Conservation (phyloP, 352 stramenopile genomes). For the Blastocystis sp. region DNA sequence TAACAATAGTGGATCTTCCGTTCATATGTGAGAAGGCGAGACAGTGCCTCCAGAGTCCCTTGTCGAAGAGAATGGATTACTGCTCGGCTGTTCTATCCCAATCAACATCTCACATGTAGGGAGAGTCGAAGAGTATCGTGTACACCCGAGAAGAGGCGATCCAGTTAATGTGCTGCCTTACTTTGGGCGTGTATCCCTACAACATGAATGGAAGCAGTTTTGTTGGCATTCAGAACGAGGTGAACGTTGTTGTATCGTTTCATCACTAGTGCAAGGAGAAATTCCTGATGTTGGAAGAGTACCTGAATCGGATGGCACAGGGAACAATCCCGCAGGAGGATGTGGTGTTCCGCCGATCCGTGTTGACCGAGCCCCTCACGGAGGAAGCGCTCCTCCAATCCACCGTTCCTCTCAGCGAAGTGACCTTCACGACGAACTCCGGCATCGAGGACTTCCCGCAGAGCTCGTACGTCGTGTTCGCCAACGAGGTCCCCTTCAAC, state of each 20-base stretch:
- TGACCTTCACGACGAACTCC: background rate
- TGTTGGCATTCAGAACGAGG: background rate
- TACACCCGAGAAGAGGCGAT: conserved; percentile 10
- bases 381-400: background rate
- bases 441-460: background rate
- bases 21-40: background rate
- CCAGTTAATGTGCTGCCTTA: conserved; percentile 36
- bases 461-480: conserved; percentile 9
- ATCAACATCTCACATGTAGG: background rate
- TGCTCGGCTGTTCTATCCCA: background rate
- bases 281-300: conserved; percentile 51
- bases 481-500: background rate
- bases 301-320: conserved; percentile 33
- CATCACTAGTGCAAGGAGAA: background rate
- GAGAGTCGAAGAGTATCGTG: background rate
- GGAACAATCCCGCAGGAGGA: background rate
- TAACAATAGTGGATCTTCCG: conserved; percentile 26
- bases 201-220: background rate
- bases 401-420: conserved; percentile 11
- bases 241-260: background rate
- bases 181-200: background rate
- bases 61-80: background rate
- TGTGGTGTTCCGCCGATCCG: background rate
- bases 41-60: background rate
- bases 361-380: background rate